phyloP scores from a whole-genome alignment of 163 green algal species.

The Scenedesmus sp. region DNA sequence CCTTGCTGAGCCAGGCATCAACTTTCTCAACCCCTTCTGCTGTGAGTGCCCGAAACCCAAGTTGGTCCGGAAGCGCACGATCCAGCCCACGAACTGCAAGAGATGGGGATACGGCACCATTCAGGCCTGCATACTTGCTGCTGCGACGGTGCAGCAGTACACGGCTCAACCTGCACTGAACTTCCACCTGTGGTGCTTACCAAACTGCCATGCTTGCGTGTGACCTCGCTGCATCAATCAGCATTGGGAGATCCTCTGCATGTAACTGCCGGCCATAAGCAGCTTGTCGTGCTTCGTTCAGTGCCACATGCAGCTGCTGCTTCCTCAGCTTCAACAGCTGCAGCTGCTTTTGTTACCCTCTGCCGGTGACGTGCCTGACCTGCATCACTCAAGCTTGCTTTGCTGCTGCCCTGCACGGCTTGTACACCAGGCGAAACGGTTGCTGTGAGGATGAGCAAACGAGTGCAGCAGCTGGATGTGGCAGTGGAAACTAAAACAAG shows the following conservation, averaged over 20 bases:
- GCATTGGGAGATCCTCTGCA: neutral
- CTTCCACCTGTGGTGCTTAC: conserved; percentile 78
- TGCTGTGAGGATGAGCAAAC: conserved; percentile 76
- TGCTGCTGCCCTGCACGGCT: neutral
- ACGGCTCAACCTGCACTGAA: neutral
- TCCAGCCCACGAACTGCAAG: conserved; percentile 31
- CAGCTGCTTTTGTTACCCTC: neutral
- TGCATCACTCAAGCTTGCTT: neutral
- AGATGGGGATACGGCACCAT: conserved; percentile 43
- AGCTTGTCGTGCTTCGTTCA: neutral
- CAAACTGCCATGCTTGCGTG: conserved; percentile 52
- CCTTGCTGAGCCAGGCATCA: conserved; percentile 58
- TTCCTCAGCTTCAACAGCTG: neutral
- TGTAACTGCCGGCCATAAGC: neutral
- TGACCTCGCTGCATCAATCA: neutral
- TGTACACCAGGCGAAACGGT: conserved; percentile 74
- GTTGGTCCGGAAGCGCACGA: conserved; percentile 2
- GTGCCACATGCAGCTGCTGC: neutral
- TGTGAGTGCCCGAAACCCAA: conserved; percentile 16
- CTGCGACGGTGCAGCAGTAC: neutral
- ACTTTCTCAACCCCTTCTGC: conserved; percentile 52
- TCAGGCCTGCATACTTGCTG: conserved; percentile 49
- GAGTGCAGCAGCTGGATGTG: conserved; percentile 93
- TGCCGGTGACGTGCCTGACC: neutral
- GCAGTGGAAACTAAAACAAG: conserved; percentile 93